Percentiles rank a stretch among this genome's conserved stretches.
These are phyloP conservation scores for Polymyxa betae DNA, from an alignment of 208 protist genomes.

Conservation along the genomic window DNA sequence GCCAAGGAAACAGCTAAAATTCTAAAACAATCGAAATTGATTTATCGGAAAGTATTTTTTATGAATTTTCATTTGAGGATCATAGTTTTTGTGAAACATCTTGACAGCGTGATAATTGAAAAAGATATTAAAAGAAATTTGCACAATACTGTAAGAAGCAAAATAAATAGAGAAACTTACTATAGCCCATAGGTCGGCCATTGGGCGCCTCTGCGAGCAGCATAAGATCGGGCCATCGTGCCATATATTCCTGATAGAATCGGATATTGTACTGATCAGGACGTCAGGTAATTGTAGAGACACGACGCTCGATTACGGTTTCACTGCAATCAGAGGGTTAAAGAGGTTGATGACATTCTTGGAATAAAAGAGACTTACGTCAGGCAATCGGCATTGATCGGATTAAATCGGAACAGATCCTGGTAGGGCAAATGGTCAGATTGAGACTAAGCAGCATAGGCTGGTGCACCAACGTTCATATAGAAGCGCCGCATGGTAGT, in stretches of 20 bases:
- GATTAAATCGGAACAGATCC: constrained; percentile 93
- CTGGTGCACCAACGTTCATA: too few relatives aligned
- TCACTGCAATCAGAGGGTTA: not conserved
- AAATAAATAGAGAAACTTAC: constrained; percentile 50
- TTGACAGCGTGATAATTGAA: too few relatives aligned
- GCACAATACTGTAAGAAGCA: too few relatives aligned
- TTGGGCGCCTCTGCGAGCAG: constrained; percentile 83
- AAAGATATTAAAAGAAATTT: too few relatives aligned
- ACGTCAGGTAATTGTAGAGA: constrained; percentile 35
- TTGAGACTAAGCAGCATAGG: too few relatives aligned
- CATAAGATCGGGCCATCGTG: constrained; percentile 93
- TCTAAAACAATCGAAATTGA: not conserved
- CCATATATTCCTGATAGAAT: constrained; percentile 97
- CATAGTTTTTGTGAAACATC: too few relatives aligned
- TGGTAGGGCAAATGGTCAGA: too few relatives aligned
- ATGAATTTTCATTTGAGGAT: too few relatives aligned
- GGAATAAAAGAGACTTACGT: constrained; percentile 85
- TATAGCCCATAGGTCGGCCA: constrained; percentile 90
- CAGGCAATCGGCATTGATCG: constrained; percentile 92
- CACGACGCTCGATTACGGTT: constrained; percentile 18
- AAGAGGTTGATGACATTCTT: not conserved
- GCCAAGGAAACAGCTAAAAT: not conserved
- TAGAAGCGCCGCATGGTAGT: constrained; percentile 86
- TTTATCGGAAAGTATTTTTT: too few relatives aligned
- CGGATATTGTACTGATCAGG: constrained; percentile 84